phyloP scores from a whole-genome alignment of 306 rosid species.

The Pueraria montana region DNA sequence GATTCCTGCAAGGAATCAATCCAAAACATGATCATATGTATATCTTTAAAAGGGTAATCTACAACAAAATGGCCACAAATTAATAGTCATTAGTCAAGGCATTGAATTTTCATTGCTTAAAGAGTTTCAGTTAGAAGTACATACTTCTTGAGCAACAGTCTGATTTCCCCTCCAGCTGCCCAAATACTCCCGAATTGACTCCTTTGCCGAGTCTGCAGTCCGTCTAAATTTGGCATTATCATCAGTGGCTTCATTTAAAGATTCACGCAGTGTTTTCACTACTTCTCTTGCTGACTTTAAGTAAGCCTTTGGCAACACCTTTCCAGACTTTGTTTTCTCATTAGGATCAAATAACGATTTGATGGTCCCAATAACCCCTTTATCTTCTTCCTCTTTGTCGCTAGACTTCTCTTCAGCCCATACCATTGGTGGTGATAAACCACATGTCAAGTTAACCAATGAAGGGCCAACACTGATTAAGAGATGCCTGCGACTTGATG shows the following conservation, averaged over 20 bases:
- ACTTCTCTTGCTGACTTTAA: constrained; percentile 83
- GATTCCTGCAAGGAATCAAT: constrained; percentile 73
- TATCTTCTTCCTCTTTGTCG: constrained; percentile 61
- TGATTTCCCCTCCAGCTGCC: constrained; percentile 87
- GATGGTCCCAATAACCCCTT: constrained; percentile 72
- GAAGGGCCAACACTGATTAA: constrained; percentile 52
- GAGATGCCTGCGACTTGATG: constrained; percentile 64
- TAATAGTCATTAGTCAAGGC: constrained; percentile 8
- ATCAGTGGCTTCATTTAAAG: constrained; percentile 70
- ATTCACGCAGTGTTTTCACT: constrained; percentile 85
- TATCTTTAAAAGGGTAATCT: background rate
- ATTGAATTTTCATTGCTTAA: constrained; percentile 19
- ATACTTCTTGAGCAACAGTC: constrained; percentile 71
- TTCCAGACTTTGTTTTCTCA: constrained; percentile 80
- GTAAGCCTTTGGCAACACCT: constrained; percentile 87
- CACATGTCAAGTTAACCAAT: constrained; percentile 57
- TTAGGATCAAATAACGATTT: constrained; percentile 77
- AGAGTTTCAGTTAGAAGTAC: constrained; percentile 41
- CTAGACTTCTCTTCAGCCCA: constrained; percentile 66
- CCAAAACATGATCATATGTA: constrained; percentile 42
- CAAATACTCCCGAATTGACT: constrained; percentile 83
- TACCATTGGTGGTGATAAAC: constrained; percentile 54
- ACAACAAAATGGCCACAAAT: constrained; percentile 5
- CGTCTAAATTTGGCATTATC: constrained; percentile 81
- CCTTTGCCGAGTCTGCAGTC: constrained; percentile 96